These are phyloP conservation scores for Leonotis leonurus DNA, from an alignment of 257 asterid genomes.

Conservation along the genomic window DNA sequence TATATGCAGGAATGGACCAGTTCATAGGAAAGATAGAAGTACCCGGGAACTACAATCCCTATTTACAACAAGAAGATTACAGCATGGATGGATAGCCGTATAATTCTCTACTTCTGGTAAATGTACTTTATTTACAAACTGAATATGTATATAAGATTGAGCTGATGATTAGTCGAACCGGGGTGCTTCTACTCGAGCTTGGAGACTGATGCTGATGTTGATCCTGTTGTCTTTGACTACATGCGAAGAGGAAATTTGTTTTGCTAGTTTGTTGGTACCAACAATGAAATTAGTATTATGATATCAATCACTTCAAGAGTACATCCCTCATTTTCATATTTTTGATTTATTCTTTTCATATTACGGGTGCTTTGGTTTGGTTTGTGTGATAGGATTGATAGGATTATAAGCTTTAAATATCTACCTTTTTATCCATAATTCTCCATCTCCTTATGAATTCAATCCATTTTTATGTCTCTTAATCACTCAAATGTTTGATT, in stretches of 20 bases:
- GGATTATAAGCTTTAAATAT: too few relatives aligned
- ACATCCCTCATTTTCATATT: not conserved
- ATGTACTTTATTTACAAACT: not conserved
- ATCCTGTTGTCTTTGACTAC: not conserved
- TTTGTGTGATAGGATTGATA: too few relatives aligned
- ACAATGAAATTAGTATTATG: not conserved
- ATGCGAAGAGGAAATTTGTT: not conserved
- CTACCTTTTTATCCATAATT: too few relatives aligned
- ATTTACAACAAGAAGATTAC: slow-evolving; percentile 36
- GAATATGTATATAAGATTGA: not conserved
- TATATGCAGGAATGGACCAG: slow-evolving; percentile 40
- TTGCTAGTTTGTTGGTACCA: slow-evolving; percentile 3
- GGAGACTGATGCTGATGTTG: slow-evolving; percentile 8
- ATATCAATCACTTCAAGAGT: not conserved
- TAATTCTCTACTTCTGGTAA: not conserved
- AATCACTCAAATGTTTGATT: too few relatives aligned
- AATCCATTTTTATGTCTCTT: too few relatives aligned
- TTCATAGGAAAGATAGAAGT: slow-evolving; percentile 40
- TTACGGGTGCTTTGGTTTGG: too few relatives aligned
- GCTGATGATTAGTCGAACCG: not conserved
- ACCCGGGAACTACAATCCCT: slow-evolving; percentile 38
- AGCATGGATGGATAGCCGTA: slow-evolving; percentile 25
- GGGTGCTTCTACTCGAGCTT: slow-evolving; percentile 7
- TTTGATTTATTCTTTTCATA: not conserved
- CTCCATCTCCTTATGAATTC: too few relatives aligned